Conservation (phyloP, 2,329 filamentous ascomycete species). For the Plectosphaerella plurivora region DNA sequence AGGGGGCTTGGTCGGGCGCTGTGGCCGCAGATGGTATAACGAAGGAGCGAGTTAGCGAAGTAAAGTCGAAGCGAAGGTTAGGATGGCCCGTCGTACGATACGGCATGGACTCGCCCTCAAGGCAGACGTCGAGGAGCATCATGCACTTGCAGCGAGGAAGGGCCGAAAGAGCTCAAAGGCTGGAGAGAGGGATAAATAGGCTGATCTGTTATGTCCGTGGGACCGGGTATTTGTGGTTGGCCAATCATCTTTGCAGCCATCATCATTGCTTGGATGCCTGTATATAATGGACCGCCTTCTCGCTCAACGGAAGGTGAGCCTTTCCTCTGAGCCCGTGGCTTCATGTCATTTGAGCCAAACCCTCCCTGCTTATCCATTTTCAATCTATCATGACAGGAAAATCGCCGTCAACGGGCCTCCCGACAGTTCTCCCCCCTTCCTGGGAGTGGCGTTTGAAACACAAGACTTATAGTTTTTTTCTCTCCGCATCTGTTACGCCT, state of each 20-base stretch:
- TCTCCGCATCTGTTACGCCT: conserved; percentile 2
- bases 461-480: neutral
- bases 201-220: no score
- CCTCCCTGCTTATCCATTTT: neutral
- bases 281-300: neutral
- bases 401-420: neutral
- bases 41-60: no score
- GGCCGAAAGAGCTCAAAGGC: no score
- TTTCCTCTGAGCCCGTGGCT: no score
- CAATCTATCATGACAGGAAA: neutral
- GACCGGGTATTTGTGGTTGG: neutral
- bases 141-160: no score
- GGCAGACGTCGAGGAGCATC: no score
- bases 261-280: neutral
- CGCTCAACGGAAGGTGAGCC: neutral
- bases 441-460: neutral
- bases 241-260: neutral
- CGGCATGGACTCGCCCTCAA: no score
- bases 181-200: no score
- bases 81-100: no score
- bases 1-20: no score
- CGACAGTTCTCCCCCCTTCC: neutral
- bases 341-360: neutral
- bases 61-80: no score
- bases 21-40: no score